Conservation (phyloP, 1,284 basidiomycete genomes). For the Ceratobasidium sp. region DNA sequence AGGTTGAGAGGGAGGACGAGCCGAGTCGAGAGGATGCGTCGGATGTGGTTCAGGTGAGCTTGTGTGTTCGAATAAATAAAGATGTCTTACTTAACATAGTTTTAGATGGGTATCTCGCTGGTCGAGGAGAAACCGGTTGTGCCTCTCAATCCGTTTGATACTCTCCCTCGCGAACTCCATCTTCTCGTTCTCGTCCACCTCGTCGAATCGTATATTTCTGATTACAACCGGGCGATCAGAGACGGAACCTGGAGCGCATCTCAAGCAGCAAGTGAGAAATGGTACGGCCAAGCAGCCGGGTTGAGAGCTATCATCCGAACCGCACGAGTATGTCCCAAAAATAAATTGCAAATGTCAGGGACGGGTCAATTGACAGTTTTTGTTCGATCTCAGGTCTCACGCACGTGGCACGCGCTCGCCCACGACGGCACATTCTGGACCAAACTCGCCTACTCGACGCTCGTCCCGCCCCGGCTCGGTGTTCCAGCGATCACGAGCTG, state of each 20-base stretch:
- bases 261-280: constrained; percentile 45
- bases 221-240: constrained; percentile 32
- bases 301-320: constrained; percentile 44
- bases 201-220: constrained; percentile 53
- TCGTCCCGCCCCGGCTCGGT: constrained; percentile 59
- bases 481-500: constrained; percentile 9
- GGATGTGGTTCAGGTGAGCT: constrained; percentile 10
- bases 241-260: constrained; percentile 27
- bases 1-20: background rate
- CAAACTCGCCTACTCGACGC: constrained; percentile 62
- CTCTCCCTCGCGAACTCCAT: constrained; percentile 80
- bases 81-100: background rate
- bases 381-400: constrained; percentile 90
- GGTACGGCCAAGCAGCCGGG: constrained; percentile 55
- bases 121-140: background rate
- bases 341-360: background rate
- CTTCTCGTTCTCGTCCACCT: constrained; percentile 72
- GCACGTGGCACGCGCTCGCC: constrained; percentile 80
- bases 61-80: background rate
- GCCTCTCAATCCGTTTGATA: constrained; percentile 53
- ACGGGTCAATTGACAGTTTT: background rate
- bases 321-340: constrained; percentile 8
- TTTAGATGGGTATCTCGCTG: background rate
- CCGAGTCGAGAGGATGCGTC: constrained; percentile 18
- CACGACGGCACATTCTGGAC: constrained; percentile 92